These are phyloP conservation scores for Ogataea corticis DNA, from an alignment of 805 yeast species.

Conservation along the genomic window DNA sequence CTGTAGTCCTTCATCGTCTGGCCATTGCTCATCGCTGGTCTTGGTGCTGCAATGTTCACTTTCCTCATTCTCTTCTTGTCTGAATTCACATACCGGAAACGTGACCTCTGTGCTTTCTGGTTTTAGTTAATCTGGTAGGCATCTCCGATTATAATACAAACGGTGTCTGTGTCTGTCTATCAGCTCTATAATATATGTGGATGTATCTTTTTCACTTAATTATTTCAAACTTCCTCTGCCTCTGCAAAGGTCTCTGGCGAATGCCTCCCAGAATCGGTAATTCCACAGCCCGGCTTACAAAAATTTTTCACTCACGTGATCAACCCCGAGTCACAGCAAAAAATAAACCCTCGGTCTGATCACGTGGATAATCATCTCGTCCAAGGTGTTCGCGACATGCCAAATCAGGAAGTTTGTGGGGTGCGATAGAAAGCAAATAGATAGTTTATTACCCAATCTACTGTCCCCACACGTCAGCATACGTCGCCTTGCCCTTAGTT, in stretches of 20 bases:
- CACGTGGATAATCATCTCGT: slow-evolving; percentile 10
- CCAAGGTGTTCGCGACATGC: too few species aligned
- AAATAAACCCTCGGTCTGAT: slow-evolving; percentile 8
- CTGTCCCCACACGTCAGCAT: slow-evolving; percentile 66
- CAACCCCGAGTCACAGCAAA: background rate
- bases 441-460: too few species aligned
- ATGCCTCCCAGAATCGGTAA: slow-evolving; percentile 6
- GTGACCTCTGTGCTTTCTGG: slow-evolving; percentile 99
- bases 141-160: slow-evolving; percentile 42
- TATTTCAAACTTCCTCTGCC: background rate
- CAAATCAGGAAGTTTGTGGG: background rate
- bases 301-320: slow-evolving; percentile 13
- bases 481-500: slow-evolving; percentile 63
- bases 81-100: slow-evolving; percentile 83
- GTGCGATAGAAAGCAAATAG: background rate
- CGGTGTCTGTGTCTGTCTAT: slow-evolving; percentile 9
- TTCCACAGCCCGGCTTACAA: slow-evolving; percentile 10
- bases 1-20: background rate
- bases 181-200: slow-evolving; percentile 4
- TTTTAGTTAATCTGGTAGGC: slow-evolving; percentile 99
- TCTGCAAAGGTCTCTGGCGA: slow-evolving; percentile 3
- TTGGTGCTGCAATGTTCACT: background rate
- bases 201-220: background rate
- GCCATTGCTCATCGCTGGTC: background rate
- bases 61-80: background rate